Conservation (phyloP, 495 filamentous ascomycete genomes). For the Stereocaulon alpinum region DNA sequence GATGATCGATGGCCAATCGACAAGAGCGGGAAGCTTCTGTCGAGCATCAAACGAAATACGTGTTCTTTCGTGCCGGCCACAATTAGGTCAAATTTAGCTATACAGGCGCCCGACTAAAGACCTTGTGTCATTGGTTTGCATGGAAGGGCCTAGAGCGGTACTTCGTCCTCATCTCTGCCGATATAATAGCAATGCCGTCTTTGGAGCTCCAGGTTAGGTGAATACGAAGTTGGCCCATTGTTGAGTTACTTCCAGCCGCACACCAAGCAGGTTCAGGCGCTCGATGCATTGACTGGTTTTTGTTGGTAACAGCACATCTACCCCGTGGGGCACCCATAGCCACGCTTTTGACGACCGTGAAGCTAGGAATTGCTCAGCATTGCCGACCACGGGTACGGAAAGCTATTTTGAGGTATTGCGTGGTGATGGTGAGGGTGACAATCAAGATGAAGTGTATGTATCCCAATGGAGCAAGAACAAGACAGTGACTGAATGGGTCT, state of each 20-base stretch:
- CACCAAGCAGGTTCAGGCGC: not conserved
- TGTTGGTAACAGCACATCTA: conserved; percentile 4
- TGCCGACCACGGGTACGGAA: conserved; percentile 15
- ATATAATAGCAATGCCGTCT: not conserved
- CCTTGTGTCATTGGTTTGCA: not conserved
- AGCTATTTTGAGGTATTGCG: conserved; percentile 17
- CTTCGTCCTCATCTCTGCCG: not conserved
- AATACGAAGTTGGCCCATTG: not conserved
- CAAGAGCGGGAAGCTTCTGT: too few species aligned
- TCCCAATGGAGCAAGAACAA: conserved; percentile 3
- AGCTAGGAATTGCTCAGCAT: conserved; percentile 12
- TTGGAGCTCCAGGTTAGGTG: not conserved
- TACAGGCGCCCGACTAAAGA: not conserved
- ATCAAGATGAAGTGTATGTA: conserved; percentile 26
- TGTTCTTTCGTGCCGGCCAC: too few species aligned
- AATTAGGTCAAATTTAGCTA: not conserved
- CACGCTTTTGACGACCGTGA: conserved; percentile 15
- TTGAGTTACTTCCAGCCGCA: not conserved
- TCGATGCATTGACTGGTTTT: not conserved
- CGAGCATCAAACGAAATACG: too few species aligned
- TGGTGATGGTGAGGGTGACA: conserved; percentile 18
- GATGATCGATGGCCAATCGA: too few species aligned
- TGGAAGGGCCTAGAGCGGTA: not conserved
- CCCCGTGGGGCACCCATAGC: conserved; percentile 12
- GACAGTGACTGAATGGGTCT: conserved; percentile 11